Base-by-base conservation (phyloP, 116 monocot species). In the Posidonia oceanica region DNA sequence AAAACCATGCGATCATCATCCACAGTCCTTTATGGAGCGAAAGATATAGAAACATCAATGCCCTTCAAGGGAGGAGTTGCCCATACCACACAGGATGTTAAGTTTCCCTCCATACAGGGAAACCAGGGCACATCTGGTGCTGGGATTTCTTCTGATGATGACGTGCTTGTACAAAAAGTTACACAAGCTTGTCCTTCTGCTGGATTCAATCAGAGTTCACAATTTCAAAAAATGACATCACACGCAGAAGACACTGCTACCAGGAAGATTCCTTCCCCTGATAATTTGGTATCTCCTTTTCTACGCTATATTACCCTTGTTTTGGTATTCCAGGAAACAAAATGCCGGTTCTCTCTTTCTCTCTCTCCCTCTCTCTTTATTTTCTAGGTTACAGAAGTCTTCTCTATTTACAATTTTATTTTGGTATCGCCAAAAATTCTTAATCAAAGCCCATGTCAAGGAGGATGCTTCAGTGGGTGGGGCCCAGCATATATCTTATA, bases 221-320 rank as follows among this genome's bases (percentile, higher is more conserved):
- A 16, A 16, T 54, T 56, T 10, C 71, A 71, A 41, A 56, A 83
- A 21, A 57, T 41, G 44, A 17, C 29, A 55, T 23, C 54, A 39
- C 51, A 54, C 65, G 23, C 72, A 14, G 71, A 78, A 60, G 81
- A 70, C 73, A 48, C 55, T 56, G 39, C 63, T 65, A 22, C 61
- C 54, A 37, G 51, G 75, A 44, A 20, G 54, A 71, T 40, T 66
- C 42, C 66, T 14, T 23, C 14, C 58, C 61, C 55, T 14, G 71
- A 38, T 64, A 63, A 63, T 78, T 54, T 41, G 75, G 76, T 81
- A 79, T 58, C 44, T 59, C 16, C 52, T 52, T 23, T 37, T 8
- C 41, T 52, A 11, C 14, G 14, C 15, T 41, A 17, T 42, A 48
- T 44, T 39, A 66, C 5, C 21, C 21, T 58, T 16, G n/a, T 58